Base-by-base conservation (phyloP, 495 filamentous ascomycete species). In the Pyronema omphalodes region DNA sequence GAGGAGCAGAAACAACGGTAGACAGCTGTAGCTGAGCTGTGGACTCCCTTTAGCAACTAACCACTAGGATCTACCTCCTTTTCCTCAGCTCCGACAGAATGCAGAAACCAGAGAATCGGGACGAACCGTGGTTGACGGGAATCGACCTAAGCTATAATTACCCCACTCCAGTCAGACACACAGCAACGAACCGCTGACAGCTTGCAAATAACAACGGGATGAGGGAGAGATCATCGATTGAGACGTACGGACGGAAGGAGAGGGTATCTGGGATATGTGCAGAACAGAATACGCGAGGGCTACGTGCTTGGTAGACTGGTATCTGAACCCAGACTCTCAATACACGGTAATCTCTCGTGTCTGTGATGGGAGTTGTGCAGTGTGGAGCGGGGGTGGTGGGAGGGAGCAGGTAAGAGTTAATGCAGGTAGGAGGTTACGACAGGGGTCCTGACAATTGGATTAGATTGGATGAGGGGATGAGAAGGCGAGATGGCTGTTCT, bases 1-100 rank as follows among this genome's bases (percentile, higher is more conserved):
- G 23, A 29, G 23, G 5, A 29, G 23, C 11, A 7, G 36, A 50
- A 50, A 12, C 18, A 12, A 36, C 34, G 3, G 39, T 41, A 36
- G 47, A 50, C 47, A 50, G 47, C 47, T 50, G 29, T 50, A 50
- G 47, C 47, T 50, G 47, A 50, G 8, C 47, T 50, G 47, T 34
- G 29, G 9, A 34, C 12, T 50, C 23, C 47, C 47, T 4, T 36
- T 36, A 50, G 19, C 1, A 36, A 50, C 47, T n/a, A 50, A 34
- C 47, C 29, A 50, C 23, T 35, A 34, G 18, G 47, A 29, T 29
- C 23, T 29, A 29, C 23, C 23, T 29, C 23, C 23, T 29, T 50
- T 35, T 12, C 47, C 29, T 50, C 18, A 47, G 12, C 23, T 23
- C 44, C 23, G 18, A 47, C 5, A 47, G 18, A 23, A 47, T 15